phyloP scores from a whole-genome alignment of 2,329 filamentous ascomycete species.

The Epichloe festucae region DNA sequence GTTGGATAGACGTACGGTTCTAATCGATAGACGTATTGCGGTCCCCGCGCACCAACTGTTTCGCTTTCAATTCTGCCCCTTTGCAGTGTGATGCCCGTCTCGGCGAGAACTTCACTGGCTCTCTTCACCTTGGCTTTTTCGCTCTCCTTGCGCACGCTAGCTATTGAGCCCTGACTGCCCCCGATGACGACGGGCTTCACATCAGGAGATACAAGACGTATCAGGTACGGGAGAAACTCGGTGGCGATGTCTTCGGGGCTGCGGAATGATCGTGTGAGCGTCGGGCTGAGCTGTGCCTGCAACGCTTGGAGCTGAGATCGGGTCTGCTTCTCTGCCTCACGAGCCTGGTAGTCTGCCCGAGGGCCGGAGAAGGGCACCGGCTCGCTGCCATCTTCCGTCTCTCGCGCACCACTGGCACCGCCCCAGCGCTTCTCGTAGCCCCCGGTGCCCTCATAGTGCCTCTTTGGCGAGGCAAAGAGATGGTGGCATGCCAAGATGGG shows the following conservation, averaged over 20 bases:
- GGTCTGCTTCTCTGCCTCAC: conserved; percentile 70
- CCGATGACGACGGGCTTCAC: conserved; percentile 83
- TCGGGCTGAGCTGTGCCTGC: conserved; percentile 58
- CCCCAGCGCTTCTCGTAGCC: conserved; percentile 33
- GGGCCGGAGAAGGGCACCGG: conserved; percentile 68
- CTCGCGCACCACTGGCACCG: conserved; percentile 23
- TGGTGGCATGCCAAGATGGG: conserved; percentile 82
- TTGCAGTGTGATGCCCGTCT: conserved; percentile 69
- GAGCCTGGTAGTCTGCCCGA: conserved; percentile 67
- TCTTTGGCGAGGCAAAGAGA: conserved; percentile 66
- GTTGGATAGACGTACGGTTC: conserved; percentile 58
- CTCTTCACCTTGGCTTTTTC: conserved; percentile 72
- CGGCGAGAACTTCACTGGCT: conserved; percentile 71
- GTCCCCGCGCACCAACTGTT: conserved; percentile 41
- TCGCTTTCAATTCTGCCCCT: conserved; percentile 66
- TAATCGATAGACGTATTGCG: conserved; percentile 80
- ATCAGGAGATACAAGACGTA: conserved; percentile 74
- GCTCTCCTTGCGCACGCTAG: conserved; percentile 75
- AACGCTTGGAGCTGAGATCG: conserved; percentile 59
- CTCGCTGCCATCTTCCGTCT: conserved; percentile 30
- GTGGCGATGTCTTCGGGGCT: conserved; percentile 64
- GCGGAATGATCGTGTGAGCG: conserved; percentile 64
- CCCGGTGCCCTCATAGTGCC: conserved; percentile 27
- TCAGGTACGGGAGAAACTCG: conserved; percentile 74
- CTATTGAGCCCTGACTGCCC: conserved; percentile 51